Evolutionary conservation across 345 rosid genomes (phyloP), one percentile per base, ranked within the genome.

Genomic region (Erucastrum elatum): DNA sequence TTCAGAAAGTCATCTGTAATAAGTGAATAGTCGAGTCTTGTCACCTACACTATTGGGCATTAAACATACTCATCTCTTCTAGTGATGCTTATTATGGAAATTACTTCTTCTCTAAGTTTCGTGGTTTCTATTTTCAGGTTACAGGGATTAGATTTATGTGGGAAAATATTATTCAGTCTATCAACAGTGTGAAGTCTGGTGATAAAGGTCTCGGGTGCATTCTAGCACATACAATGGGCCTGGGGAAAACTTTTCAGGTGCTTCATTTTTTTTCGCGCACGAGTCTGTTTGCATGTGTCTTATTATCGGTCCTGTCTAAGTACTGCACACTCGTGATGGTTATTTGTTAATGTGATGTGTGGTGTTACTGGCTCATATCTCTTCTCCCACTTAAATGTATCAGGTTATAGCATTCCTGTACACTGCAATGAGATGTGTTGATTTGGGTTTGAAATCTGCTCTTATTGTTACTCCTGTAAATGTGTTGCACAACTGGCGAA

Each of bases 171-270:
- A 80, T 93, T 70, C 98, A 96, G 85, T 90, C 98, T 75, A 85
- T 91, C 82, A 86, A 77, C 67, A 91, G 86, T 81, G 90, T 89
- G 65, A 96, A 83, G 85, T 90, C 94, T 66, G 98, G 99, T 64
- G 99, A 93, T 81, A 93, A 83, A 79, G 99, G 99, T 74, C 96
- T 96, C 64, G 99, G 99, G 53, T 96, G 99, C 87, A 96, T 96
- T 84, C 84, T 96, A 81, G 99, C 99, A 62, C 98, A 96, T 81
- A 96, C 95, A 68, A 96, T 96, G 99, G 99, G 99, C 76, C 95
- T 96, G 46, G 99, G 99, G 63, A 96, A 96, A 91, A 96, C 99
- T 69, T 86, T 96, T 76, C 99, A 96, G 96, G 99, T 96, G 87
- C 72, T 74, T 34, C 10, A 63, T 63, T 74, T 25, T 70, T 62